phyloP scores from a whole-genome alignment of 2,329 filamentous ascomycete species.

The Neofusicoccum ribis region DNA sequence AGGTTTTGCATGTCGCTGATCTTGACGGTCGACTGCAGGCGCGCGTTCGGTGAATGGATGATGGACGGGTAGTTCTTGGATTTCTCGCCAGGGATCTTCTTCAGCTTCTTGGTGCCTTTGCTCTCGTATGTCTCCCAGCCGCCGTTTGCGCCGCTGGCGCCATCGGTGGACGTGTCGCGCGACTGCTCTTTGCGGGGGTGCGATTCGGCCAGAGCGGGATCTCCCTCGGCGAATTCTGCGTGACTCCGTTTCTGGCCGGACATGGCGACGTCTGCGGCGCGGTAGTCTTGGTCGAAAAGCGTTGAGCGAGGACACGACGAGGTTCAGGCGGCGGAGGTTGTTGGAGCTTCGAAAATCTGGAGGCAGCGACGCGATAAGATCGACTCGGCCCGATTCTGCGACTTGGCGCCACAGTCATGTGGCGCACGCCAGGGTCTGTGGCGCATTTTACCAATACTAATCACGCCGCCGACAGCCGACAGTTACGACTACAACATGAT shows the following conservation, averaged over 20 bases:
- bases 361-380: slow-evolving; percentile 8
- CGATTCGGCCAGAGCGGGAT: not conserved
- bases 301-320: not conserved
- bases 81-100: slow-evolving; percentile 35
- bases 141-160: slow-evolving; percentile 17
- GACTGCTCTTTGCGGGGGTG: not conserved
- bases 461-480: too few species aligned
- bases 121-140: slow-evolving; percentile 30
- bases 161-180: slow-evolving; percentile 2
- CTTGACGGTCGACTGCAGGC: slow-evolving; percentile 56
- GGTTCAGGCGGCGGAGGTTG: not conserved
- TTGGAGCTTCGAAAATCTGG: slow-evolving; percentile 15
- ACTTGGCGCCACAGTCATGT: not conserved
- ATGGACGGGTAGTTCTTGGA: slow-evolving; percentile 55
- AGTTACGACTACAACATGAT: too few species aligned
- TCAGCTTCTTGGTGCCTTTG: slow-evolving; percentile 24
- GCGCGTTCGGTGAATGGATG: slow-evolving; percentile 54
- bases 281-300: not conserved
- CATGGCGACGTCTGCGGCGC: not conserved
- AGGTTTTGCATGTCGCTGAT: slow-evolving; percentile 60
- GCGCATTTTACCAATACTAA: too few species aligned
- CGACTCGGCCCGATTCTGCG: not conserved
- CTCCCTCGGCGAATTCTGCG: slow-evolving; percentile 13
- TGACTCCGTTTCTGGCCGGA: slow-evolving; percentile 18
- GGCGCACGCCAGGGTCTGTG: not conserved